Evolutionary conservation across 192 early-diverging fungal species (phyloP).

Genomic region (Backusella luteola): DNA sequence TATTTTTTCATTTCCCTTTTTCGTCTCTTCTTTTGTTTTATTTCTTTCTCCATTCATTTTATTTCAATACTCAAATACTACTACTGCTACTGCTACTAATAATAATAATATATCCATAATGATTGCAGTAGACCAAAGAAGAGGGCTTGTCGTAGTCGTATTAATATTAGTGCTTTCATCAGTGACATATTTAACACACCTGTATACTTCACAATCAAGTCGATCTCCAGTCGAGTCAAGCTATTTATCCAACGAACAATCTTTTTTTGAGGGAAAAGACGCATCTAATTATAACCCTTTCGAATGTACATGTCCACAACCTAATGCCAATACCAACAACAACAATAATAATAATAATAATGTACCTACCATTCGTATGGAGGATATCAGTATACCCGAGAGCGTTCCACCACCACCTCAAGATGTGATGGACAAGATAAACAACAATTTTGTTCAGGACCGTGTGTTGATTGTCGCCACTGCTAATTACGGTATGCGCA

Average conservation of each 20-base stretch:
- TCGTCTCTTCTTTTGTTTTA: background rate
- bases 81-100: too few species aligned
- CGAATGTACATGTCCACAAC: background rate
- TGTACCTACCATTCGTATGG: background rate
- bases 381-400: background rate
- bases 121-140: constrained; percentile 1
- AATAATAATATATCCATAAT: background rate
- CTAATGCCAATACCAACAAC: background rate
- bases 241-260: constrained; percentile 2
- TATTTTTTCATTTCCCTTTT: background rate
- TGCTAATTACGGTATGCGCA: constrained; percentile 24
- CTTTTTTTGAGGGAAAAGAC: constrained; percentile 2
- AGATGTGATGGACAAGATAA: constrained; percentile 13
- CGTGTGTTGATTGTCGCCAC: constrained; percentile 22
- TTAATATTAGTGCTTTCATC: background rate
- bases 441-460: constrained; percentile 15
- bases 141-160: background rate
- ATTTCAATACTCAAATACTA: background rate
- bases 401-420: background rate
- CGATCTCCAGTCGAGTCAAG: background rate
- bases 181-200: background rate
- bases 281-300: background rate
- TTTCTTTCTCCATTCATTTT: background rate
- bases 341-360: background rate
- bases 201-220: background rate